These are phyloP conservation scores for Tilletia setariae DNA, from an alignment of 1,284 basidiomycete genomes.

Conservation along the genomic window DNA sequence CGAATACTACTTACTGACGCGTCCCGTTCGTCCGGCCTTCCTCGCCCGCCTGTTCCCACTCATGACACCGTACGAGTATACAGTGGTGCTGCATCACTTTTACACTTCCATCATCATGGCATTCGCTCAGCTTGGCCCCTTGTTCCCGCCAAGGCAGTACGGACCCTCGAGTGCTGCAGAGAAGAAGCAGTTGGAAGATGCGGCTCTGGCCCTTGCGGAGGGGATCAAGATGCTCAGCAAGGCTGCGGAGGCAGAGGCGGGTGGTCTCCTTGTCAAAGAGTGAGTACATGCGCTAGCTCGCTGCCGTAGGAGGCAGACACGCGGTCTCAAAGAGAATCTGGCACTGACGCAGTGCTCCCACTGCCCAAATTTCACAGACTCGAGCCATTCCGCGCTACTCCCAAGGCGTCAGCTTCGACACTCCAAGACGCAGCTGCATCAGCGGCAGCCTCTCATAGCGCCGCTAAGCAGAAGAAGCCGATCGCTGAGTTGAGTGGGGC, in stretches of 20 bases:
- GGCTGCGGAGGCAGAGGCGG: conserved; percentile 10
- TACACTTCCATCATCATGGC: conserved; percentile 71
- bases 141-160: conserved; percentile 59
- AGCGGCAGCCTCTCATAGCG: background rate
- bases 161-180: conserved; percentile 6
- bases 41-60: conserved; percentile 64
- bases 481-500: background rate
- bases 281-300: background rate
- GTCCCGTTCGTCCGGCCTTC: conserved; percentile 46
- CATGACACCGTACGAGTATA: conserved; percentile 69
- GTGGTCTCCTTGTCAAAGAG: conserved; percentile 5
- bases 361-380: no score
- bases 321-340: background rate
- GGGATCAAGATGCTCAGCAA: conserved; percentile 4
- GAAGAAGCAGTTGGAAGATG: conserved; percentile 1
- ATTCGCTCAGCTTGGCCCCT: conserved; percentile 66
- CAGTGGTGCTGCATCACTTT: conserved; percentile 70
- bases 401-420: background rate
- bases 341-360: background rate
- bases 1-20: conserved; percentile 47
- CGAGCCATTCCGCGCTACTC: conserved; percentile 3
- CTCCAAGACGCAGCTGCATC: conserved; percentile 2
- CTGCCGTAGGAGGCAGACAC: no score
- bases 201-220: background rate
- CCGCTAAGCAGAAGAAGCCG: background rate